These are phyloP conservation scores for Syzygium aromaticum DNA, from an alignment of 345 rosid species.

Conservation along the genomic window DNA sequence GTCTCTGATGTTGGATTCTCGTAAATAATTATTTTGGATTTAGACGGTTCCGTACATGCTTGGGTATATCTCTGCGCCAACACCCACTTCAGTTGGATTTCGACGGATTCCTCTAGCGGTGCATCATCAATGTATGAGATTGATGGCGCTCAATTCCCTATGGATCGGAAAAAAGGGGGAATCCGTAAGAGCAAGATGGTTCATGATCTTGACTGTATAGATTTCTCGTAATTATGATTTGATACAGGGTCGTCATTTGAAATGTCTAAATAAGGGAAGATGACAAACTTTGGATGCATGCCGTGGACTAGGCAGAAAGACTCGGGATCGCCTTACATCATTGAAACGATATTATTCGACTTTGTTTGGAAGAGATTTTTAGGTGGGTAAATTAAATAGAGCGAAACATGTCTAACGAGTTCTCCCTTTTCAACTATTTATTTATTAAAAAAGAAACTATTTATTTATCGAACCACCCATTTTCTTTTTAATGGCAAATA, in stretches of 20 bases:
- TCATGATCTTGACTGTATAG: not conserved
- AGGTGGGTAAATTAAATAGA: not conserved
- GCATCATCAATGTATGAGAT: not conserved
- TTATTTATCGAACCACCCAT: not conserved
- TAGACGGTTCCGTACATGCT: not conserved
- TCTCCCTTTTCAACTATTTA: not conserved
- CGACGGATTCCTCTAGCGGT: too few species aligned
- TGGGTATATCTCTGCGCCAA: not conserved
- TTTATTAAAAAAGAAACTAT: not conserved
- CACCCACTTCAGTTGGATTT: not conserved
- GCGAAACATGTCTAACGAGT: not conserved
- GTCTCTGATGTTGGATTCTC: not conserved
- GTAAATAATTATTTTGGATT: not conserved
- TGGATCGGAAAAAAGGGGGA: rapidly evolving
- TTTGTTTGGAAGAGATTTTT: not conserved
- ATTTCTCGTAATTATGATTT: not conserved
- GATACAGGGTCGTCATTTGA: not conserved
- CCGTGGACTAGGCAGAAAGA: not conserved
- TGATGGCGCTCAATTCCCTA: not conserved
- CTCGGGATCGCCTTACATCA: not conserved
- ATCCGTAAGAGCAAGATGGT: rapidly evolving
- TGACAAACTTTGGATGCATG: not conserved
- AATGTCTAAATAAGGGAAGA: not conserved
- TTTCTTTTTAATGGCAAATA: not conserved
- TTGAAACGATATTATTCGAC: not conserved